These are phyloP conservation scores for Botrytis medusae DNA, from an alignment of 2,329 filamentous ascomycete genomes.

Conservation along the genomic window DNA sequence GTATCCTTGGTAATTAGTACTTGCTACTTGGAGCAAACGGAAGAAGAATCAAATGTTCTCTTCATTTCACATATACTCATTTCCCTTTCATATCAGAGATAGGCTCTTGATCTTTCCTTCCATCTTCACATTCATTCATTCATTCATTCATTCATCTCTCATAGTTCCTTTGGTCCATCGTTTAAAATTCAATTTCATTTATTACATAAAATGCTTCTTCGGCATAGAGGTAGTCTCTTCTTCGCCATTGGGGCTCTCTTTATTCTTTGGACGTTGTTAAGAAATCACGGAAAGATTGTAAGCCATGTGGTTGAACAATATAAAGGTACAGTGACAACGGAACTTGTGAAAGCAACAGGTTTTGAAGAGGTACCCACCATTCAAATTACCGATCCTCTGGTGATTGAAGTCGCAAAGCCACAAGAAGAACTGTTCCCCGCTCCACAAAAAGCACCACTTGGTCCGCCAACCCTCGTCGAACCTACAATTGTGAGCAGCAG, in stretches of 20 bases:
- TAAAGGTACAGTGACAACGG: neutral
- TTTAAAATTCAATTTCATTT: too few species aligned
- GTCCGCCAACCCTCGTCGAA: neutral
- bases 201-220: conserved; percentile 9
- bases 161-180: neutral
- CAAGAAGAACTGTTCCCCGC: neutral
- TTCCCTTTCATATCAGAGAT: neutral
- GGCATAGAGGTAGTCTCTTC: conserved; percentile 17
- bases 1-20: neutral
- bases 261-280: conserved; percentile 14
- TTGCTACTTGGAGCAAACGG: neutral
- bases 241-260: neutral
- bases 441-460: neutral
- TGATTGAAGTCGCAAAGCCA: neutral
- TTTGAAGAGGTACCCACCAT: neutral
- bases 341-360: neutral
- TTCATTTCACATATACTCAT: neutral
- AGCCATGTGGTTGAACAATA: conserved; percentile 17
- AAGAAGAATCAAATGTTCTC: neutral
- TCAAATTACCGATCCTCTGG: neutral
- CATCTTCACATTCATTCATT: neutral
- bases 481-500: neutral
- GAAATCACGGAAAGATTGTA: neutral
- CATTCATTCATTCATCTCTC: neutral
- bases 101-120: neutral